Evolutionary conservation across 176 grass and related monocot genomes (phyloP), one percentile per base, ranked within the genome.

Genomic region (Carex cristatella): DNA sequence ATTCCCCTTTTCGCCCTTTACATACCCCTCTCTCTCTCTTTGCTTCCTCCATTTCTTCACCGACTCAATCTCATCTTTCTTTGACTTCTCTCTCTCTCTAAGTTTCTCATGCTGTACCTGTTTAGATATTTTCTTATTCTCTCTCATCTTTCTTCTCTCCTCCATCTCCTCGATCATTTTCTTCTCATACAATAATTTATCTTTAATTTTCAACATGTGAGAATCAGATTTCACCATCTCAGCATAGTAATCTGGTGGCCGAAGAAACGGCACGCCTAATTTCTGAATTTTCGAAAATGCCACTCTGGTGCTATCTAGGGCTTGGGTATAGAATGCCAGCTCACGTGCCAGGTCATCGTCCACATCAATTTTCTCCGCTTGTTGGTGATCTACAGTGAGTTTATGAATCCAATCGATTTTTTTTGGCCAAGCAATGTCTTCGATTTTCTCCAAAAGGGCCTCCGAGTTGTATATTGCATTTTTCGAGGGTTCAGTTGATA

Each of bases 31-130:
- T 27, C 88, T 91, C 18, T 95, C 93, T 66, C 96, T 91, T 69
- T 99, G 93, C 74, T 99, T 99, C 85, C 96, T 90, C 96, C 96
- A 99, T 89, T 94, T 95, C 86, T 95, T 99, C 49, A 99, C 93
- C 0, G 89, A 93, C 30, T 99, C 96, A 3, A 99, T 99, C n/a
- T 91, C 87, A 58, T 99, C 96, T 75, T 99, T 98, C 89, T 98
- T 98, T 62, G 88, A 72, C 87, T 95, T 98, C 35, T 88, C 85
- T 82, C 91, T 89, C 85, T 95, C 91, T 61, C 84, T 98, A 5
- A 85, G 40, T 78, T 98, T 95, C 87, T 94, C 86, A 31, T 83
- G 85, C 80, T 98, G 93, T 31, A 98, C 93, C 74, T 98, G 91
- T 82, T 98, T 98, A 0, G 89, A 69, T 67, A 91, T 83, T 76